A percentile compares a stretch with the other conserved stretches of the same genome.
Evolutionary conservation across 352 stramenopile genomes (phyloP).

Genomic region (Globisporangium paroecandrum): DNA sequence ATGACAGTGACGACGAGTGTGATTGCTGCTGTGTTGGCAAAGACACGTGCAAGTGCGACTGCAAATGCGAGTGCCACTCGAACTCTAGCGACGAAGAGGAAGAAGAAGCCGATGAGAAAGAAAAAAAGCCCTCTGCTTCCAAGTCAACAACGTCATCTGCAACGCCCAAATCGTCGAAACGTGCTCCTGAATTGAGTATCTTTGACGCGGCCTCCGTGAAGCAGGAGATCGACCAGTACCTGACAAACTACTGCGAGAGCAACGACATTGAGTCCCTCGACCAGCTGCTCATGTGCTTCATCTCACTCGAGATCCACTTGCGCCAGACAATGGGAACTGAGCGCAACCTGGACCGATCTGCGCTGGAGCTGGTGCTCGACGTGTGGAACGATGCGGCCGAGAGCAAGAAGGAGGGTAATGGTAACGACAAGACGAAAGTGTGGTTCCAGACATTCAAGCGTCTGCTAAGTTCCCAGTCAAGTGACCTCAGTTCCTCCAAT

Average conservation of each 20-base stretch:
- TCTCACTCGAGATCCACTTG: constrained; percentile 33
- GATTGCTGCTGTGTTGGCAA: constrained; percentile 71
- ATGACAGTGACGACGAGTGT: constrained; percentile 72
- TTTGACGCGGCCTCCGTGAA: constrained; percentile 28
- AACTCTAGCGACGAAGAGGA: constrained; percentile 52
- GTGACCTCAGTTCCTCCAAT: background rate
- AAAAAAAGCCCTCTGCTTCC: background rate
- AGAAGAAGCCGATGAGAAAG: constrained; percentile 19
- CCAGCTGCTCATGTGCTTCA: constrained; percentile 33
- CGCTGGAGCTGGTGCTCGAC: constrained; percentile 18
- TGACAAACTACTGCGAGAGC: constrained; percentile 20
- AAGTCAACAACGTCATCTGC: constrained; percentile 19
- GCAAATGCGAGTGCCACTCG: constrained; percentile 65
- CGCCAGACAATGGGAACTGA: background rate
- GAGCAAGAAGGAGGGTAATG: background rate
- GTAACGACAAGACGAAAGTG: background rate
- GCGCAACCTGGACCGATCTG: background rate
- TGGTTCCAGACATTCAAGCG: constrained; percentile 13
- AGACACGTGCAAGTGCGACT: constrained; percentile 50
- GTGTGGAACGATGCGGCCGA: constrained; percentile 12
- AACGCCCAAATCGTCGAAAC: constrained; percentile 20
- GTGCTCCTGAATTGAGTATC: constrained; percentile 11
- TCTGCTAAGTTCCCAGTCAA: background rate
- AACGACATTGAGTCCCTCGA: constrained; percentile 25
- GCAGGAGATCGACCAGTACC: constrained; percentile 27